Conservation (phyloP, 1,284 basidiomycete genomes). For the Fomitopsis palustris region DNA sequence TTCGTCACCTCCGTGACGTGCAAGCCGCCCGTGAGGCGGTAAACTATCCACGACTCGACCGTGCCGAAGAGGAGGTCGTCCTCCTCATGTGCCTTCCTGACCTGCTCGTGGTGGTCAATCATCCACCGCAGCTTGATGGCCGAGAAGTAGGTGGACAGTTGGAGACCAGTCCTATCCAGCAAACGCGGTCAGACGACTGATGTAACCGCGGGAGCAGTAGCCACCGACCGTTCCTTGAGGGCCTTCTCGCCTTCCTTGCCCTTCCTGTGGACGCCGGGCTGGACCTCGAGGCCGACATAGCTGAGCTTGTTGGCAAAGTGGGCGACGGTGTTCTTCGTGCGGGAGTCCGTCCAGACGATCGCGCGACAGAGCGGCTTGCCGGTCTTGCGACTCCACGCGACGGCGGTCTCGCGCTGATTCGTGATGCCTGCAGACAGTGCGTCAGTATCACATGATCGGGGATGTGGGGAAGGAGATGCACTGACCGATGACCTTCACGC, state of each 20-base stretch:
- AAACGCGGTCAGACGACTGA: slow-evolving; percentile 2
- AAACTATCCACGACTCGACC: slow-evolving; percentile 94
- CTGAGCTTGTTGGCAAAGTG: slow-evolving; percentile 75
- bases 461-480: slow-evolving; percentile 12
- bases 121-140: slow-evolving; percentile 97
- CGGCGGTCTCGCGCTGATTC: slow-evolving; percentile 96
- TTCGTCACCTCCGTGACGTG: slow-evolving; percentile 97
- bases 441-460: slow-evolving; percentile 8
- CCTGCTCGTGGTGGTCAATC: slow-evolving; percentile 84
- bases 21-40: slow-evolving; percentile 82
- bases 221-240: slow-evolving; percentile 66
- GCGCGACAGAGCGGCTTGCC: slow-evolving; percentile 87
- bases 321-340: slow-evolving; percentile 83
- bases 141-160: slow-evolving; percentile 96
- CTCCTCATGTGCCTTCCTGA: slow-evolving; percentile 76
- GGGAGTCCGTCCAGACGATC: slow-evolving; percentile 95
- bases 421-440: slow-evolving; percentile 72
- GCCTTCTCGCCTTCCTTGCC: slow-evolving; percentile 68
- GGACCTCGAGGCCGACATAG: slow-evolving; percentile 73
- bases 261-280: slow-evolving; percentile 61
- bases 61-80: slow-evolving; percentile 92
- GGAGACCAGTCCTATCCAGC: slow-evolving; percentile 73
- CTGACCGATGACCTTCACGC: slow-evolving; percentile 90
- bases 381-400: slow-evolving; percentile 90
- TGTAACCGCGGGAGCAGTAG: neutral